Percentiles rank a stretch among this genome's conserved stretches.
Conservation (phyloP, 1,284 basidiomycete genomes). For the Athelia psychrophila region DNA sequence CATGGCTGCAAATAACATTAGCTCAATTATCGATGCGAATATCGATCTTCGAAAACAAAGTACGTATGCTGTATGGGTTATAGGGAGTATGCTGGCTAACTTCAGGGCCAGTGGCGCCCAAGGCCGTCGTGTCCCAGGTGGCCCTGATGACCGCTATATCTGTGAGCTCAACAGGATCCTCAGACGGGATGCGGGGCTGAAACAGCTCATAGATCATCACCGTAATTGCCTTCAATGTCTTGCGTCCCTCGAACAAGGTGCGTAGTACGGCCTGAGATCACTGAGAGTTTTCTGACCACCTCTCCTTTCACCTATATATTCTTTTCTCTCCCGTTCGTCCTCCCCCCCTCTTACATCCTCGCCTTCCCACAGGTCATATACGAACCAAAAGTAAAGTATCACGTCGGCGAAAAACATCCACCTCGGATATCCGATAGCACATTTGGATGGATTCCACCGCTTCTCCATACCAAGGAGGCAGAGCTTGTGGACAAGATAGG, state of each 20-base stretch:
- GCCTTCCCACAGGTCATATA: slow-evolving; percentile 53
- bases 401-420: slow-evolving; percentile 76
- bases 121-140: slow-evolving; percentile 57
- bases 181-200: background rate
- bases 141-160: slow-evolving; percentile 36
- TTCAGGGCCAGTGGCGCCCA: slow-evolving; percentile 42
- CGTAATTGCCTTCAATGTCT: slow-evolving; percentile 58
- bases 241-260: slow-evolving; percentile 64
- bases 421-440: slow-evolving; percentile 81
- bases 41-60: slow-evolving; percentile 14
- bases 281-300: background rate
- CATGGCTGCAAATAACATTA: slow-evolving; percentile 37
- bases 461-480: slow-evolving; percentile 82
- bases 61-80: background rate
- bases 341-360: background rate
- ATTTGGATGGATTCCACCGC: slow-evolving; percentile 87
- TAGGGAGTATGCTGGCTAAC: slow-evolving; percentile 7
- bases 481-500: slow-evolving; percentile 90
- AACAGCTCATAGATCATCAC: slow-evolving; percentile 36
- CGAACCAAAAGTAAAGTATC: slow-evolving; percentile 87
- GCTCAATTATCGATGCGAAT: slow-evolving; percentile 41
- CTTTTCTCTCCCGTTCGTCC: background rate
- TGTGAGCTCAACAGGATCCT: slow-evolving; percentile 15
- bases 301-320: background rate
- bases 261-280: slow-evolving; percentile 12